Conservation (phyloP, 148 eudicot genomes). For the Chenopodium berlandieri region DNA sequence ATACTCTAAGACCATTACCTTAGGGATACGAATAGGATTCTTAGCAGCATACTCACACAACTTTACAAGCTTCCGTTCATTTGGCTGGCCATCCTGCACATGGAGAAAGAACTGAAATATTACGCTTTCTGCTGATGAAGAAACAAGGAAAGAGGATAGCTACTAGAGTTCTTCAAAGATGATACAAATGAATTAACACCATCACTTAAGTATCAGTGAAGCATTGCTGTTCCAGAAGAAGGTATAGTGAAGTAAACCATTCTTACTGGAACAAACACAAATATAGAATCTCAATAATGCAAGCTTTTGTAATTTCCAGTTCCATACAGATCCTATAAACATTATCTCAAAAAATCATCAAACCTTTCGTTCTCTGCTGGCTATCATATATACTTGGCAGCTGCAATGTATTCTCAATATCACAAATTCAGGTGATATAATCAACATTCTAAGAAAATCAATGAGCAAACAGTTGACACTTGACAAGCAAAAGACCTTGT, state of each 20-base stretch:
- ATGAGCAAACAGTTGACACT: not conserved
- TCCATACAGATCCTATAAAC: not conserved
- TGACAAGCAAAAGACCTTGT: not conserved
- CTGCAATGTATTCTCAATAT: not conserved
- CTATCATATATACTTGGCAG: not conserved
- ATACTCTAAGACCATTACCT: slow-evolving; percentile 41
- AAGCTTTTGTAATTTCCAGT: not conserved
- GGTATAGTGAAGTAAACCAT: not conserved
- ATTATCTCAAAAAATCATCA: not conserved
- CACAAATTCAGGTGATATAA: not conserved
- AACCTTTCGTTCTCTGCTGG: not conserved
- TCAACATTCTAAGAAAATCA: not conserved
- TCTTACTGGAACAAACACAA: not conserved
- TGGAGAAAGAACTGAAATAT: slow-evolving; percentile 6
- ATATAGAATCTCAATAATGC: not conserved
- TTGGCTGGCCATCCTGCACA: slow-evolving; percentile 64
- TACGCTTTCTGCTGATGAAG: slow-evolving; percentile 10
- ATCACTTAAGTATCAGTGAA: not conserved
- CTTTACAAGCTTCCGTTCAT: slow-evolving; percentile 78
- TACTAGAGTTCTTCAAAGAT: not conserved
- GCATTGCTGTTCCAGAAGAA: not conserved
- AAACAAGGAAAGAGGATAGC: not conserved
- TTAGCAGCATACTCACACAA: slow-evolving; percentile 96
- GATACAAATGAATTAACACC: not conserved
- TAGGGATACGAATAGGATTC: slow-evolving; percentile 90